Evolutionary conservation across 805 yeast genomes (phyloP), one percentile per base, ranked within the genome.

Genomic region (Monosporozyma siamensis): DNA sequence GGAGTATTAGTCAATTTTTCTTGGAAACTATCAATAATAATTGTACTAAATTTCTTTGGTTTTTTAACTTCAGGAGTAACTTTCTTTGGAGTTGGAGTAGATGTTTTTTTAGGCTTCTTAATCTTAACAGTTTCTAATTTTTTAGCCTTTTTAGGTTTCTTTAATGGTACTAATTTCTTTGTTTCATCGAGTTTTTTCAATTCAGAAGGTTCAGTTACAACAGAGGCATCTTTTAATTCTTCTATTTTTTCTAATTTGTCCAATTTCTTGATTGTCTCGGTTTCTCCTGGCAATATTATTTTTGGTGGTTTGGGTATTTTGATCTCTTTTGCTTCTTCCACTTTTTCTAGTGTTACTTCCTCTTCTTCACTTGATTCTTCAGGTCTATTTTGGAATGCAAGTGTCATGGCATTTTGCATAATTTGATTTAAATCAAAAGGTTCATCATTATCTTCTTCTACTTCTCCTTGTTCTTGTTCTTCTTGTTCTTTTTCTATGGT

Each of bases 371-470:
- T 17, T 10, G 4, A 6, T 27, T 27, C 31, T 27, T 12, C 32
- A 5, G 11, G 6, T 15, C 20, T 40, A 21, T 30, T 76, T 46
- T 76, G 81, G 69, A 78, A 76, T 0, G 89, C 92, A 80, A 83
- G 70, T 38, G 75, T 75, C 65, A 82, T 71, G 1, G 90, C 92
- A 62, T 80, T 80, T 48, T 80, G 86, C 70, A 82, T 72, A 48
- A 82, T 82, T 49, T 76, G 82, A 52, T 76, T 79, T 77, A 82
- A 70, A 52, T 80, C 85, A 45, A 80, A 65, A 22, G 74, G 77
- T 25, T 67, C 74, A 29, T 66, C 72, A 29, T 58, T 31, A 6
- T 32, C 21, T 11, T 29, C 32, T 4, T 29, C 20, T 5, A 15
- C 32, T 2, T 15, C 32, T 14, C 7, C 32, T 12, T 40, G 40